phyloP scores from a whole-genome alignment of 345 rosid genomes.

The Moringa oleifera region DNA sequence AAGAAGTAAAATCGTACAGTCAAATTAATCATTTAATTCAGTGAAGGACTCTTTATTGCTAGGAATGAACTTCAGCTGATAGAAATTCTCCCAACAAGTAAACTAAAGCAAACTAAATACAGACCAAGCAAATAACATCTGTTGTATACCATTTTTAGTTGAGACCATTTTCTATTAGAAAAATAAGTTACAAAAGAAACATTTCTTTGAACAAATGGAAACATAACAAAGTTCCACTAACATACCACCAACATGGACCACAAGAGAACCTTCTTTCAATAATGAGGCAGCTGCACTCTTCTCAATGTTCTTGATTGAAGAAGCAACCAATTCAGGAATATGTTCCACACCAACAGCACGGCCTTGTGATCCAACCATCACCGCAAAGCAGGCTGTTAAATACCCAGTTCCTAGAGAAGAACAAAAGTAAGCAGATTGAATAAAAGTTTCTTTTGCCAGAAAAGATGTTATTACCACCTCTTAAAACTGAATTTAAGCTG shows the following conservation, averaged over 20 bases:
- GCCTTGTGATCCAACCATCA: conserved; percentile 87
- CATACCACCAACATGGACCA: conserved; percentile 81
- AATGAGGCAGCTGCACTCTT: conserved; percentile 71
- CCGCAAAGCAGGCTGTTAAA: conserved; percentile 86
- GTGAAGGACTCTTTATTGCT: background rate
- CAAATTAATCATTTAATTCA: background rate
- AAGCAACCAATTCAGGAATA: conserved; percentile 69
- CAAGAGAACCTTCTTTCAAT: conserved; percentile 66
- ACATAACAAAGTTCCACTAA: too few species aligned
- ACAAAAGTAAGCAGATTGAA: background rate
- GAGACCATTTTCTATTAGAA: too few species aligned
- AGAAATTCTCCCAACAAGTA: background rate
- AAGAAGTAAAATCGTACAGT: background rate
- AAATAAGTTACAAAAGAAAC: too few species aligned
- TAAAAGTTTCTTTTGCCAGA: background rate
- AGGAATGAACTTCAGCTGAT: too few species aligned
- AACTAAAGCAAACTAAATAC: too few species aligned
- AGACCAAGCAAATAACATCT: too few species aligned
- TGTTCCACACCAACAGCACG: conserved; percentile 90
- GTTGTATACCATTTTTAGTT: too few species aligned
- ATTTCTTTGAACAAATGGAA: too few species aligned
- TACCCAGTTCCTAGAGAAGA: conserved; percentile 81
- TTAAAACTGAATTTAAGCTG: too few species aligned
- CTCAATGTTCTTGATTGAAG: conserved; percentile 60
- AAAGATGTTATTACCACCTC: too few species aligned